Conservation (phyloP, 1,284 basidiomycete genomes). For the Megacollybia platyphylla region DNA sequence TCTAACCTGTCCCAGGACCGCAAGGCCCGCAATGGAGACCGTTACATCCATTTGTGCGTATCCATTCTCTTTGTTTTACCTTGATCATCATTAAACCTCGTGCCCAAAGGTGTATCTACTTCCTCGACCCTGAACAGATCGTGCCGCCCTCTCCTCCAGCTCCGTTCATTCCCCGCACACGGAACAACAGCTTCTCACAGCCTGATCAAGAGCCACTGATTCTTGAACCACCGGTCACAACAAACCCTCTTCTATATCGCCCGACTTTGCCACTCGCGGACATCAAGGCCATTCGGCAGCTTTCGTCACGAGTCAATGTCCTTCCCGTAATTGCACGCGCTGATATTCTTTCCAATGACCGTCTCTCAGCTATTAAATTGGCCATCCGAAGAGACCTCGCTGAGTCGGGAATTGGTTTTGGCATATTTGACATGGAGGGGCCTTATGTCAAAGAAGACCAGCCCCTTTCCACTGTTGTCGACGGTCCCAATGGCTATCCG, state of each 20-base stretch:
- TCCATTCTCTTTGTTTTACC: constrained; percentile 10
- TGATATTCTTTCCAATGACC: constrained; percentile 86
- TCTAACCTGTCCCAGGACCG: constrained; percentile 34
- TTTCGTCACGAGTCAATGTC: constrained; percentile 89
- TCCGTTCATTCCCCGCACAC: constrained; percentile 49
- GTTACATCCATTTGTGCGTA: constrained; percentile 70
- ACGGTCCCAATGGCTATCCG: constrained; percentile 35
- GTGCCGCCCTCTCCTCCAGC: constrained; percentile 53
- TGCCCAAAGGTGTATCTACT: constrained; percentile 58
- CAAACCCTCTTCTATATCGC: constrained; percentile 51
- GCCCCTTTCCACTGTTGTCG: constrained; percentile 26
- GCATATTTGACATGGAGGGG: constrained; percentile 64
- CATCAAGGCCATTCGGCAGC: constrained; percentile 79
- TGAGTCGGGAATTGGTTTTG: constrained; percentile 71
- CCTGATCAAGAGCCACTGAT: constrained; percentile 61
- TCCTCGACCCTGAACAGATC: constrained; percentile 65
- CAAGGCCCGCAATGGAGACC: constrained; percentile 52
- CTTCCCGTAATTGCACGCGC: constrained; percentile 90
- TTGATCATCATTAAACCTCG: constrained; percentile 10
- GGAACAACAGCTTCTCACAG: constrained; percentile 56
- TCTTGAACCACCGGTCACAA: constrained; percentile 64
- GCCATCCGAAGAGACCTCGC: constrained; percentile 69
- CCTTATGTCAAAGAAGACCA: constrained; percentile 32
- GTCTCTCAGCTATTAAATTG: constrained; percentile 61
- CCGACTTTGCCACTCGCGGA: constrained; percentile 64